Evolutionary conservation across 2,329 filamentous ascomycete species (phyloP).

Genomic region (Neocucurbitaria cava): DNA sequence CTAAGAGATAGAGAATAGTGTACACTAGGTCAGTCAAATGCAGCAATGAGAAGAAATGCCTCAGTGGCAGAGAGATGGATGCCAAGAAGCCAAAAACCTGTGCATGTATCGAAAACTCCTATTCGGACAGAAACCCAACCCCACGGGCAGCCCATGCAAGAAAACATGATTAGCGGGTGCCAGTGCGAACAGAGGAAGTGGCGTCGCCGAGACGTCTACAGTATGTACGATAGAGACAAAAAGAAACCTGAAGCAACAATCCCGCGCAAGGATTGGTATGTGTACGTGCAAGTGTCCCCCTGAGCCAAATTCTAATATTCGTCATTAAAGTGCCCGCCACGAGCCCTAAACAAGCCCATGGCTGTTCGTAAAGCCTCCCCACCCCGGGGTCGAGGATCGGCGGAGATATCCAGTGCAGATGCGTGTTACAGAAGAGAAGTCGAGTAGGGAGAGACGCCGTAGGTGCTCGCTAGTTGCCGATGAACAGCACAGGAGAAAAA

Average conservation of each 20-base stretch:
- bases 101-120: constrained; percentile 47
- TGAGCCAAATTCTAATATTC: constrained; percentile 44
- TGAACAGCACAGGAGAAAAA: constrained; percentile 31
- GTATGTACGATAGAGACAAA: constrained; percentile 49
- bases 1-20: constrained; percentile 34
- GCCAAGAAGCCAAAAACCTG: constrained; percentile 36
- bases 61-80: constrained; percentile 19
- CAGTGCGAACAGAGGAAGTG: constrained; percentile 36
- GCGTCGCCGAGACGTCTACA: constrained; percentile 44
- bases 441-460: constrained; percentile 22
- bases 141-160: constrained; percentile 45
- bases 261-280: constrained; percentile 30
- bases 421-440: constrained; percentile 37
- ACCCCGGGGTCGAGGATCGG: constrained; percentile 16
- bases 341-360: constrained; percentile 22
- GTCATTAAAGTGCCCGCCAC: constrained; percentile 46
- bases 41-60: constrained; percentile 24
- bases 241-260: constrained; percentile 35
- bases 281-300: constrained; percentile 47
- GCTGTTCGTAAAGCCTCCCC: constrained; percentile 31
- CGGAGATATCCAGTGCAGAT: constrained; percentile 30
- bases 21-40: constrained; percentile 33
- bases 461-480: constrained; percentile 30
- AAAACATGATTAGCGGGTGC: constrained; percentile 44
- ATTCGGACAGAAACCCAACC: constrained; percentile 35